Evolutionary conservation across 2,329 filamentous ascomycete genomes (phyloP).

Genomic region (Aspergillus clavatus): DNA sequence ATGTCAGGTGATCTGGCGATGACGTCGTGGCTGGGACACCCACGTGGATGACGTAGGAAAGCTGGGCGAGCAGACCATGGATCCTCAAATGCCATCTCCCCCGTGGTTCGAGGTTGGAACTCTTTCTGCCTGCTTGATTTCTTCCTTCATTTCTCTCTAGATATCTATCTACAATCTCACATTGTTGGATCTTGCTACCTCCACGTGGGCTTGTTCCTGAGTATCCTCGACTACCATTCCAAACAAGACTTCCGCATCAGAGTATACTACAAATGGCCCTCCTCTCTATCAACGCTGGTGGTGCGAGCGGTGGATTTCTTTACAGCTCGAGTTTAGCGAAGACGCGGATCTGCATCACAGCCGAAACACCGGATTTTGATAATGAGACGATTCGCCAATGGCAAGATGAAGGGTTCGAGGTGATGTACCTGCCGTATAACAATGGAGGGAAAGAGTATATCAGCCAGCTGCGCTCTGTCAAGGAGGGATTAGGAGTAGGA

Average conservation of each 20-base stretch:
- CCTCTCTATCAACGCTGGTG: constrained; percentile 31
- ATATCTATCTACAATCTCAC: neutral
- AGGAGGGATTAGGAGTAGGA: constrained; percentile 52
- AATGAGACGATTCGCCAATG: constrained; percentile 50
- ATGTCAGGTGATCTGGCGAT: too few relatives aligned
- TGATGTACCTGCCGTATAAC: constrained; percentile 54
- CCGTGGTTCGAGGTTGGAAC: too few relatives aligned
- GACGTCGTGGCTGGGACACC: too few relatives aligned
- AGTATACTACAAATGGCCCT: constrained; percentile 22
- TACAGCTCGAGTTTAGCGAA: constrained; percentile 32
- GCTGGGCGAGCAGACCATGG: too few relatives aligned
- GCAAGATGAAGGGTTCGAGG: constrained; percentile 57
- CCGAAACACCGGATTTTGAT: constrained; percentile 47
- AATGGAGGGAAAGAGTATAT: constrained; percentile 49
- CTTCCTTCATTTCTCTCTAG: too few relatives aligned
- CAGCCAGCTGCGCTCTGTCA: constrained; percentile 48
- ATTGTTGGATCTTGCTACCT: neutral
- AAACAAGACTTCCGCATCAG: neutral
- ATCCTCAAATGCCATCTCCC: too few relatives aligned
- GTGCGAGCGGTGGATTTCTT: constrained; percentile 30
- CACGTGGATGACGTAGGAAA: too few relatives aligned
- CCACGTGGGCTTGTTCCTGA: neutral
- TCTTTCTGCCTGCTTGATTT: too few relatives aligned
- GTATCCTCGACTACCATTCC: neutral
- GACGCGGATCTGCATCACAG: constrained; percentile 30